Evolutionary conservation across 2,329 filamentous ascomycete species (phyloP).

Genomic region (Penicillium nordicum): DNA sequence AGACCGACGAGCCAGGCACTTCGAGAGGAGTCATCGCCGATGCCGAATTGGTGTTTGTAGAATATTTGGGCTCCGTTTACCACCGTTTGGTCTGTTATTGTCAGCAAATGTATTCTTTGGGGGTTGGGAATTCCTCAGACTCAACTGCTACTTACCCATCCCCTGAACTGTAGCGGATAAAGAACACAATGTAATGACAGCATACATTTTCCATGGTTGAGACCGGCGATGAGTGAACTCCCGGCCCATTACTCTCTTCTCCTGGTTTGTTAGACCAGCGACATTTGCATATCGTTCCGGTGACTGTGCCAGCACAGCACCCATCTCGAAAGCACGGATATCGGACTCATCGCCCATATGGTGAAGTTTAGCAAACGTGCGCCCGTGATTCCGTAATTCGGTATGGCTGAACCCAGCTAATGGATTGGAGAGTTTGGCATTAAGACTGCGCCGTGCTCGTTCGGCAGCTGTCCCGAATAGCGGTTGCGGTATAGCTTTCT

Average conservation of each 20-base stretch:
- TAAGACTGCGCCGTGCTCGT: conserved; percentile 40
- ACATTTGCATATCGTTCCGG: conserved; percentile 51
- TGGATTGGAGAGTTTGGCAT: conserved; percentile 54
- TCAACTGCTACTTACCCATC: conserved; percentile 48
- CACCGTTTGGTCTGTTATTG: conserved; percentile 59
- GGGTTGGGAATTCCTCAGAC: neutral
- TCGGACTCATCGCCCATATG: conserved; percentile 55
- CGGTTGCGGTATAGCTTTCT: conserved; percentile 24
- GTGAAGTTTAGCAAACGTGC: conserved; percentile 56
- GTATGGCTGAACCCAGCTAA: conserved; percentile 48
- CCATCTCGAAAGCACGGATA: conserved; percentile 57
- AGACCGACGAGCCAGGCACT: conserved; percentile 61
- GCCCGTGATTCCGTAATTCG: conserved; percentile 55
- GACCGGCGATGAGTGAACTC: conserved; percentile 67
- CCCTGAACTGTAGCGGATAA: conserved; percentile 67
- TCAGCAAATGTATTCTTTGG: neutral
- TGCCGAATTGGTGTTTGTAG: conserved; percentile 60
- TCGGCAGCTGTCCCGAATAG: conserved; percentile 36
- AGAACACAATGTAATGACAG: conserved; percentile 65
- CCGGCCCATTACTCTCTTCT: conserved; percentile 55
- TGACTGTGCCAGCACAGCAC: conserved; percentile 57
- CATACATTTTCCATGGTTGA: conserved; percentile 63
- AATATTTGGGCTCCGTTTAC: conserved; percentile 67
- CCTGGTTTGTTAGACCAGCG: conserved; percentile 55
- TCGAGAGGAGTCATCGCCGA: conserved; percentile 47